These are phyloP conservation scores for Stachybotrys echinatus DNA, from an alignment of 2,329 filamentous ascomycete species.

Conservation along the genomic window DNA sequence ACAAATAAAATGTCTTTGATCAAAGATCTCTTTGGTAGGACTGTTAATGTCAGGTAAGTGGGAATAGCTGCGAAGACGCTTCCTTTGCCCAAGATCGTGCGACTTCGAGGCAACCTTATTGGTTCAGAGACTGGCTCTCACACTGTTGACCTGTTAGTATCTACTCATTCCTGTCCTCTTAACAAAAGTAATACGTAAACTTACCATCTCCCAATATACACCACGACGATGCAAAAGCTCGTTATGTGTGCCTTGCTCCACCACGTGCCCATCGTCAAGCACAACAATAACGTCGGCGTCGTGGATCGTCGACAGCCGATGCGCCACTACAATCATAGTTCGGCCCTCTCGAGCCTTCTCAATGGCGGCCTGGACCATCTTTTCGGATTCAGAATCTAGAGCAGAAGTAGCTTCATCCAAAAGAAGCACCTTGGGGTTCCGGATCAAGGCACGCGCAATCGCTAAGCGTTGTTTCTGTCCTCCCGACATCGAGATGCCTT, in stretches of 20 bases:
- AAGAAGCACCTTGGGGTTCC: constrained; percentile 50
- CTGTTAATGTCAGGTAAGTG: no score
- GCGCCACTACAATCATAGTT: constrained; percentile 36
- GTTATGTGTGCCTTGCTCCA: constrained; percentile 34
- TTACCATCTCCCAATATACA: background rate
- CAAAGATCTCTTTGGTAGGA: no score
- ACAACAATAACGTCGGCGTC: constrained; percentile 39
- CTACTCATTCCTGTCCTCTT: background rate
- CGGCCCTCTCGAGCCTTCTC: constrained; percentile 30
- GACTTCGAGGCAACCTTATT: no score
- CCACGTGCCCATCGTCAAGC: constrained; percentile 32
- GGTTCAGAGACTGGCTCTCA: background rate
- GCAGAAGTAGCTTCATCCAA: constrained; percentile 65
- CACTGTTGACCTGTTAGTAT: background rate
- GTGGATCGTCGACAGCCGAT: constrained; percentile 35
- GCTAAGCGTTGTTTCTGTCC: constrained; percentile 53
- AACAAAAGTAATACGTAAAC: background rate
- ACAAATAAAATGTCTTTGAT: no score
- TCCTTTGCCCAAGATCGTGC: no score
- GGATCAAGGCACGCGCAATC: constrained; percentile 48
- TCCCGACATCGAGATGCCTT: constrained; percentile 51
- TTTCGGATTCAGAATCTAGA: constrained; percentile 54
- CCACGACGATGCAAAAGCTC: constrained; percentile 11
- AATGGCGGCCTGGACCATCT: constrained; percentile 49
- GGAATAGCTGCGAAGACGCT: no score